Base-by-base conservation (phyloP, 73 alveolate species). In the Halteria grandinella region DNA sequence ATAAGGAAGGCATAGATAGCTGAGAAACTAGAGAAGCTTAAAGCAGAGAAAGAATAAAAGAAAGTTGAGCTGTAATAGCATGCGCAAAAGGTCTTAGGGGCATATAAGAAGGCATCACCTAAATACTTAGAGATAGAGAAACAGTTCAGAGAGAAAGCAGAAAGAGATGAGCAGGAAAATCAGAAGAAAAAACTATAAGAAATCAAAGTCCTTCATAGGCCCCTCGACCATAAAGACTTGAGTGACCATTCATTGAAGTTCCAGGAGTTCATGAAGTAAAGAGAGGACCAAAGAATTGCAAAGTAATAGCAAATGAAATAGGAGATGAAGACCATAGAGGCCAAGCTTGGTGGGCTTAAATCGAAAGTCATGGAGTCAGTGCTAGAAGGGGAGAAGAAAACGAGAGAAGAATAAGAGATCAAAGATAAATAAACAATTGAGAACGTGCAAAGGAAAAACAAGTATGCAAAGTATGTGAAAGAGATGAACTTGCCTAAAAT, bases 161-260 rank as follows among this genome's bases (percentile, higher is more conserved):
- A 23, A 53, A 10, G 18, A 23, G 23, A 23, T 17, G 70, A 53
- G 12, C 17, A 23, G 27, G 70, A 53, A 25, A 7, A 53, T 23
- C 18, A 53, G 27, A 53, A 53, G 52, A 15, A 53, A 53, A 53
- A 53, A 45, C 53, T 53, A 3, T 21, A 25, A 18, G 70, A 53
- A 18, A 53, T 53, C 7, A 7, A 45, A 53, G 70, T 23, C 18
- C 39, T 53, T 10, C 18, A 53, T 7, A 53, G 27, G 17, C 70
- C 70, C 5, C 18, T 53, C 4, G 17, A 25, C 39, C 27, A 23
- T 21, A 25, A 53, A 31, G 70, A 53, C 20, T 23, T 53, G 18
- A 6, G 27, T 6, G 27, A 53, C 20, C 70, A 53, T 53, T 53
- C 5, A 23, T 23, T 23, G 52, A 17, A 25, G 14, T 53, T 21